phyloP scores from a whole-genome alignment of 2,329 filamentous ascomycete genomes.

The Apiospora aurea region DNA sequence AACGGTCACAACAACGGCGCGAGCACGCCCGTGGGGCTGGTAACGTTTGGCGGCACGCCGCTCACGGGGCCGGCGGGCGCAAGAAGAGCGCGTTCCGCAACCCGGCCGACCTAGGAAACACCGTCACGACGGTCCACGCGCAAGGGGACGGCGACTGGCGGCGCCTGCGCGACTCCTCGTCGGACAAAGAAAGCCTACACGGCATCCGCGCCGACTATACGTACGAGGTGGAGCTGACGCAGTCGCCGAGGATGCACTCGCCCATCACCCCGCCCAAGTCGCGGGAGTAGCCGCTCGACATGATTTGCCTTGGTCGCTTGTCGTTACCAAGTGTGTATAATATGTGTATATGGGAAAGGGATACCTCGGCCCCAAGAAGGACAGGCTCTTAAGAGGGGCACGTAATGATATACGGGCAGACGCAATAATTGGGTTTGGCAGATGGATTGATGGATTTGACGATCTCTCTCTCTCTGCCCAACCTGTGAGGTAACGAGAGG shows the following conservation, averaged over 20 bases:
- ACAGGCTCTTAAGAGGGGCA: background rate
- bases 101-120: slow-evolving; percentile 23
- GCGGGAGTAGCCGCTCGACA: background rate
- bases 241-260: slow-evolving; percentile 17
- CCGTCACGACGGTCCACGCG: slow-evolving; percentile 16
- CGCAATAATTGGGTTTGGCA: background rate
- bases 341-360: background rate
- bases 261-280: background rate
- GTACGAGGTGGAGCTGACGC: slow-evolving; percentile 28
- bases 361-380: background rate
- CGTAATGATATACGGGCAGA: background rate
- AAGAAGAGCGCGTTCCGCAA: slow-evolving; percentile 23
- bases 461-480: background rate
- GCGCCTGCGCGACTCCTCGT: slow-evolving; percentile 19
- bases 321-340: background rate
- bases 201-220: slow-evolving; percentile 30
- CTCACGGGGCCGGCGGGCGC: slow-evolving; percentile 10
- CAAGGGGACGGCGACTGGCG: slow-evolving; percentile 24
- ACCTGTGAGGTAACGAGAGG: background rate
- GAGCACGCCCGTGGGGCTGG: background rate
- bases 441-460: background rate
- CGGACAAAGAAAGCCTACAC: slow-evolving; percentile 17
- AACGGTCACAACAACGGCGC: background rate
- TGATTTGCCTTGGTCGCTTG: background rate
- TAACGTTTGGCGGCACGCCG: slow-evolving; percentile 19